Base-by-base conservation (phyloP, 2,329 filamentous ascomycete species). In the Sclerotinia minor region DNA sequence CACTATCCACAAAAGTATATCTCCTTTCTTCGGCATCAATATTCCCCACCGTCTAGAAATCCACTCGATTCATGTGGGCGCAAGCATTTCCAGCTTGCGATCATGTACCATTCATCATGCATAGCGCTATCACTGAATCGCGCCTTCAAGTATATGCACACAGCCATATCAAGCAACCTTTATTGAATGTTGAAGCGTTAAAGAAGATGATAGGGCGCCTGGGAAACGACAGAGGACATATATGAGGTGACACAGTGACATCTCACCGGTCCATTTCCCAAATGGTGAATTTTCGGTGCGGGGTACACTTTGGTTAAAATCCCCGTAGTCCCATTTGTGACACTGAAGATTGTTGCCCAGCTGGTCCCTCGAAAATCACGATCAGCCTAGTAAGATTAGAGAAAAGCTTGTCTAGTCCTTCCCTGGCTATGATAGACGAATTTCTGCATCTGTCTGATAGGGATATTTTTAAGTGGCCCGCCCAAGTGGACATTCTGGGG, bases 231-330 rank as follows among this genome's bases (percentile, higher is more conserved):
- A 49, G 58, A 50, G 44, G 26, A 35, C 35, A 49, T 60, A 60
- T 47, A n/a, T 49, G 44, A 60, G 49, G 44, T 49, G 47, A 35
- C 8, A 50, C 32, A 19, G 15, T 61, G 32, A 38, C 45, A 61
- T 21, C n/a, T 61, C 45, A 26, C 35, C 45, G 44, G 58, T 50
- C 58, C 26, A 50, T 50, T 38, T 47, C 29, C 45, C 50, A 38
- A 50, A 38, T 35, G 29, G 45, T 61, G 21, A n/a, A 44, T 60
- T 35, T 26, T 61, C 58, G 29, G 58, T 50, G 45, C 59, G 45
- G 59, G 44, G 59, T 50, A 50, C 29, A 26, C 50, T 50, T 61
- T 61, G 58, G 29, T 38, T 61, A 61, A 61, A 38, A 49, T 59
- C 45, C n/a, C 45, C 29, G 45, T 35, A 61, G 29, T 50, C 45